Percentiles rank a stretch among this genome's conserved stretches.
phyloP scores from a whole-genome alignment of 352 stramenopile species.

The Phytophthora tubulina region DNA sequence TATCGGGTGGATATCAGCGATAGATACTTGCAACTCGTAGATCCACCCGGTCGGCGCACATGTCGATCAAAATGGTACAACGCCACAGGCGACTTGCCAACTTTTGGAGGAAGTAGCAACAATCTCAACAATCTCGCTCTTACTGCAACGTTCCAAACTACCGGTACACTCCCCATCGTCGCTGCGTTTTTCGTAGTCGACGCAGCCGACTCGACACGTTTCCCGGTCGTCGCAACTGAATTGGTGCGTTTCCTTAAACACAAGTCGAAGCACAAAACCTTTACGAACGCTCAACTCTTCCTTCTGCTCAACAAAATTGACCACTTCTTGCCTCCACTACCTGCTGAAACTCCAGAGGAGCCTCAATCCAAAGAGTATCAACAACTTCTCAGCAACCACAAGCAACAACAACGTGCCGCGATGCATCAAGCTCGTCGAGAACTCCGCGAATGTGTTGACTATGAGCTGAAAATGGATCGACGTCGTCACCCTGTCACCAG shows the following conservation, averaged over 20 bases:
- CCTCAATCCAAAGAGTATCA: constrained; percentile 32
- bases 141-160: constrained; percentile 13
- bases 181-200: constrained; percentile 67
- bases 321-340: constrained; percentile 24
- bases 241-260: constrained; percentile 61
- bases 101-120: constrained; percentile 23
- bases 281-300: constrained; percentile 54
- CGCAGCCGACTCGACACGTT: constrained; percentile 51
- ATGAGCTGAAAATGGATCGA: constrained; percentile 56
- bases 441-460: constrained; percentile 61
- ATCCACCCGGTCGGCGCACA: constrained; percentile 50
- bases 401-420: constrained; percentile 40
- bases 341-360: constrained; percentile 24
- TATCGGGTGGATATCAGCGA: constrained; percentile 55
- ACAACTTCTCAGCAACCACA: constrained; percentile 32
- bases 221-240: constrained; percentile 60
- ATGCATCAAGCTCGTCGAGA: constrained; percentile 52
- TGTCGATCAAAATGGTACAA: constrained; percentile 53
- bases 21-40: constrained; percentile 56
- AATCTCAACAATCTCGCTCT: constrained; percentile 36
- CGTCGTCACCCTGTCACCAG: constrained; percentile 40
- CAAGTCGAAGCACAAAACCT: constrained; percentile 34
- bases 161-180: constrained; percentile 42
- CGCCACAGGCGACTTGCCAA: constrained; percentile 11
- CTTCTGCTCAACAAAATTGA: constrained; percentile 74